Conservation (phyloP, 2,329 filamentous ascomycete species). For the Colletotrichum somersetense region DNA sequence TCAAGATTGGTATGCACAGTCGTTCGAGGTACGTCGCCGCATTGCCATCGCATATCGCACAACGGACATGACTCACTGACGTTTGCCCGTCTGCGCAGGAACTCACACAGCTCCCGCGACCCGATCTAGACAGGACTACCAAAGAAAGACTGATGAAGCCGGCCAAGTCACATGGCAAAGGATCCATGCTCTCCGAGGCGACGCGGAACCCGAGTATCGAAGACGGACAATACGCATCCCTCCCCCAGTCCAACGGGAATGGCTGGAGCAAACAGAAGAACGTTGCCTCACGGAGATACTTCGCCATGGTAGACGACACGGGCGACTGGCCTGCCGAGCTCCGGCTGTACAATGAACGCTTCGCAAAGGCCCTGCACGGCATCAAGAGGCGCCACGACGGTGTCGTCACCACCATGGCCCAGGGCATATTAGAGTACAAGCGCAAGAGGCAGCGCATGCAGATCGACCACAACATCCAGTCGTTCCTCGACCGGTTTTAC, state of each 20-base stretch:
- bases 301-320: slow-evolving; percentile 89
- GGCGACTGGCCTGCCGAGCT: slow-evolving; percentile 94
- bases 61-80: slow-evolving; percentile 34
- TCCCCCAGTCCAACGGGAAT: slow-evolving; percentile 58
- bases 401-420: slow-evolving; percentile 97
- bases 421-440: slow-evolving; percentile 98
- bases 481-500: slow-evolving; percentile 98
- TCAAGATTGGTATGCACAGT: slow-evolving; percentile 99
- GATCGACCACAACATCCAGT: slow-evolving; percentile 96
- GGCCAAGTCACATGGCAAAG: slow-evolving; percentile 66
- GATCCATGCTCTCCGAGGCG: slow-evolving; percentile 80
- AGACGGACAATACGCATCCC: slow-evolving; percentile 79
- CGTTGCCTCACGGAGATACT: slow-evolving; percentile 79
- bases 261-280: slow-evolving; percentile 64
- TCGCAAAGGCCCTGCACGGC: slow-evolving; percentile 87
- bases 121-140: slow-evolving; percentile 80
- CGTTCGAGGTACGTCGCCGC: slow-evolving; percentile 84
- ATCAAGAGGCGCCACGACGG: slow-evolving; percentile 98
- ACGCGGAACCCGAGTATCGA: slow-evolving; percentile 92
- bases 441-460: slow-evolving; percentile 96
- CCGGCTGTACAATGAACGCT: slow-evolving; percentile 92
- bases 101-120: slow-evolving; percentile 88
- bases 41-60: slow-evolving; percentile 24
- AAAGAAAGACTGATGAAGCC: slow-evolving; percentile 83
- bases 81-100: slow-evolving; percentile 67